Conservation (phyloP, 225 moss, liverwort and hornwort genomes). For the Pleurozium schreberi region DNA sequence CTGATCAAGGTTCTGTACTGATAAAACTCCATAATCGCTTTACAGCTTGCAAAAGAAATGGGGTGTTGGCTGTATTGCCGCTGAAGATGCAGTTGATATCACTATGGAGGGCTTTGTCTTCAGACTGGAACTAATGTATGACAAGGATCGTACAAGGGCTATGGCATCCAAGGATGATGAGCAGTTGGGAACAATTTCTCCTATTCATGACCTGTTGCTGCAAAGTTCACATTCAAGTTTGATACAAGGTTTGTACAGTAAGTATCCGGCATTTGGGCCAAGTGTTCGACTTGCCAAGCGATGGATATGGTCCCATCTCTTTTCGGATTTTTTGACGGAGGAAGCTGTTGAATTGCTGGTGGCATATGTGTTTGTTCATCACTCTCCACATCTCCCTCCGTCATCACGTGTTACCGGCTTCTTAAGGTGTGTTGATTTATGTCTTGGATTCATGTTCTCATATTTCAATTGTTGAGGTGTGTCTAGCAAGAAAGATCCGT, state of each 20-base stretch:
- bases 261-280: slow-evolving; percentile 70
- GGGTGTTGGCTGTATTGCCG: slow-evolving; percentile 50
- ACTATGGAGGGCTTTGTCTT: slow-evolving; percentile 76
- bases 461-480: background rate
- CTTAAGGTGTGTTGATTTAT: slow-evolving; percentile 44
- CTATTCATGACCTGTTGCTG: slow-evolving; percentile 41
- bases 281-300: slow-evolving; percentile 90
- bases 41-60: slow-evolving; percentile 67
- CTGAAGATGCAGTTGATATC: slow-evolving; percentile 72
- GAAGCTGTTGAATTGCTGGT: slow-evolving; percentile 81
- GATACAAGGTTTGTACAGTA: slow-evolving; percentile 69
- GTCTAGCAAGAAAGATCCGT: background rate
- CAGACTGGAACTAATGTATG: slow-evolving; percentile 59
- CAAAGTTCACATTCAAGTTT: slow-evolving; percentile 68
- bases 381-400: slow-evolving; percentile 52
- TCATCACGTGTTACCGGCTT: slow-evolving; percentile 78
- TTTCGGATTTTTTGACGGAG: slow-evolving; percentile 49
- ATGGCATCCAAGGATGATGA: slow-evolving; percentile 20
- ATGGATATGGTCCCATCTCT: slow-evolving; percentile 81
- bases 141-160: slow-evolving; percentile 56
- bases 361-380: slow-evolving; percentile 62
- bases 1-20: background rate
- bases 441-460: background rate
- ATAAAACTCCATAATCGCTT: background rate
- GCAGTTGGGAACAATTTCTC: slow-evolving; percentile 16